Conservation (phyloP, 345 rosid species). For the Erodium maritimum region DNA sequence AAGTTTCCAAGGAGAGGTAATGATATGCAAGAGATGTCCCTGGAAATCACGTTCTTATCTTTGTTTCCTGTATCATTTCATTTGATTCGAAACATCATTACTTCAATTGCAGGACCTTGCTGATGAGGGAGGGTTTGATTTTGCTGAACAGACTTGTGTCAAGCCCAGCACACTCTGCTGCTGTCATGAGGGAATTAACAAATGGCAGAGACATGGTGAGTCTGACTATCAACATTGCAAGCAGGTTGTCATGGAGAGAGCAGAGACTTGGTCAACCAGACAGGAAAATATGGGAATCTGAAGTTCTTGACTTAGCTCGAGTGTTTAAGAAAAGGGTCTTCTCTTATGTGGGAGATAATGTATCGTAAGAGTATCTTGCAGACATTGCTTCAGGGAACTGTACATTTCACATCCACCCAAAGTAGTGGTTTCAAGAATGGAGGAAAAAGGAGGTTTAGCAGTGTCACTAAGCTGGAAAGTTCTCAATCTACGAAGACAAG, state of each 20-base stretch:
- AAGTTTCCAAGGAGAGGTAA: constrained; percentile 57
- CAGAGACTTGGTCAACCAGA: constrained; percentile 16
- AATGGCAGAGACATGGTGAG: constrained; percentile 68
- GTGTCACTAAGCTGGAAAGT: too few species aligned
- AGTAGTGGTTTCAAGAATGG: too few species aligned
- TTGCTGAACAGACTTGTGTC: constrained; percentile 74
- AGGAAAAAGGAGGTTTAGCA: too few species aligned
- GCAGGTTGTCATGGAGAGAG: constrained; percentile 46
- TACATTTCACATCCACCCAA: too few species aligned
- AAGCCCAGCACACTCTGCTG: constrained; percentile 39
- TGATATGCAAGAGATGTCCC: neutral
- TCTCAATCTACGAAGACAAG: too few species aligned
- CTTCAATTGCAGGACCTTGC: constrained; percentile 32
- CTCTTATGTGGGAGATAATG: constrained; percentile 45
- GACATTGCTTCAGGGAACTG: too few species aligned
- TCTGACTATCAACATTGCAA: constrained; percentile 58
- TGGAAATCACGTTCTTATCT: too few species aligned
- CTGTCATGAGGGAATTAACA: constrained; percentile 41
- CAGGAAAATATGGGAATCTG: constrained; percentile 38
- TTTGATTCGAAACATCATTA: too few species aligned
- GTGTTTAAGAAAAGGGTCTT: constrained; percentile 55
- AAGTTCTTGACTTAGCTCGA: constrained; percentile 52
- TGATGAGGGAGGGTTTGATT: constrained; percentile 71
- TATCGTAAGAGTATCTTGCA: constrained; percentile 3
- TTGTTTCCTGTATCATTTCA: too few species aligned